Evolutionary conservation across 2,329 filamentous ascomycete genomes (phyloP).

Genomic region (Aureobasidium sp.): DNA sequence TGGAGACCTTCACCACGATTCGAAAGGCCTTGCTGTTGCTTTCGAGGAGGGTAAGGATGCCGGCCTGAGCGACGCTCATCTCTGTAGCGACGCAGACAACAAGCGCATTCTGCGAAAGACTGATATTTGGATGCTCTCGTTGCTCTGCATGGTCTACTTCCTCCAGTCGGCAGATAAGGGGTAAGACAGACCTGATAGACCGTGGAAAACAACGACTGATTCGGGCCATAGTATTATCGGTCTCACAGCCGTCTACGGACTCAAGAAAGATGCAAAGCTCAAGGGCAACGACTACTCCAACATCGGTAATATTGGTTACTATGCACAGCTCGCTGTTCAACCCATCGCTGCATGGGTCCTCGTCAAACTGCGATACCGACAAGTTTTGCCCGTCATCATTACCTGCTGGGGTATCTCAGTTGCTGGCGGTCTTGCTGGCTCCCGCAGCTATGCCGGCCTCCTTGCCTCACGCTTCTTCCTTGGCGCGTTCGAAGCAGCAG

Average conservation of each 20-base stretch:
- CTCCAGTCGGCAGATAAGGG: constrained; percentile 16
- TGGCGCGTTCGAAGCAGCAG: constrained; percentile 19
- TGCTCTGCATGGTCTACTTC: constrained; percentile 18
- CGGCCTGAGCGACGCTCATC: constrained; percentile 7
- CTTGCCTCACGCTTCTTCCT: constrained; percentile 19
- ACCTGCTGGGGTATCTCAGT: constrained; percentile 18
- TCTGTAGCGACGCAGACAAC: constrained; percentile 16
- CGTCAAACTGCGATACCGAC: constrained; percentile 17
- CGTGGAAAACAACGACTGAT: neutral
- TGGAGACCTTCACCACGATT: neutral
- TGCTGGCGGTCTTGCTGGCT: constrained; percentile 14
- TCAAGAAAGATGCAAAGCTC: constrained; percentile 19
- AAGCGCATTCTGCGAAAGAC: constrained; percentile 17
- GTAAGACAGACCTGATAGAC: neutral
- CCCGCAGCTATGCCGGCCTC: constrained; percentile 18
- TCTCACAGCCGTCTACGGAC: constrained; percentile 19
- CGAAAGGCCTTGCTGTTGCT: constrained; percentile 10
- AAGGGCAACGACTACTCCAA: constrained; percentile 18
- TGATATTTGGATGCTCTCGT: constrained; percentile 16
- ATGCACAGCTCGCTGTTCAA: constrained; percentile 16
- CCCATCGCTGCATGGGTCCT: constrained; percentile 16
- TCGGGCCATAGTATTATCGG: constrained; percentile 5
- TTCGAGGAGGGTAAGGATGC: constrained; percentile 15
- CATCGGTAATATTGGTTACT: constrained; percentile 19
- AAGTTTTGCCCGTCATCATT: constrained; percentile 17